Percentiles rank a stretch among this genome's conserved stretches.
phyloP scores from a whole-genome alignment of 139 green algal genomes.

The Dunaliella primolecta region DNA sequence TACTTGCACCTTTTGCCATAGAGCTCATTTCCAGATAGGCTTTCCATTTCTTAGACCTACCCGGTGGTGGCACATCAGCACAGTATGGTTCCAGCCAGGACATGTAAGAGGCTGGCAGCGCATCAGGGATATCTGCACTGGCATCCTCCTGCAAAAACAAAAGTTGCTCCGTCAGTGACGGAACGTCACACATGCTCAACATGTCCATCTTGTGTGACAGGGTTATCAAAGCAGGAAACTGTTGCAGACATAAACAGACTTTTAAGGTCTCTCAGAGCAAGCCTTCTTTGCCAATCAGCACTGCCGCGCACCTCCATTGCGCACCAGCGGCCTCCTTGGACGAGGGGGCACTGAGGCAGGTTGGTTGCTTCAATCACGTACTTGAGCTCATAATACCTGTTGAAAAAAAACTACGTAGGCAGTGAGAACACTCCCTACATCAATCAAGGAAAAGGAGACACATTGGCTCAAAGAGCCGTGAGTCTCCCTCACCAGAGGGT shows the following conservation, averaged over 20 bases:
- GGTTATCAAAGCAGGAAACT: too few species aligned
- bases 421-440: too few species aligned
- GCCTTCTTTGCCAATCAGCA: too few species aligned
- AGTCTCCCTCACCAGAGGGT: too few species aligned
- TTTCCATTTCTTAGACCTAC: too few species aligned
- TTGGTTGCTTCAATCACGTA: constrained; percentile 33
- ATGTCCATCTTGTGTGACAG: too few species aligned
- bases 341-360: constrained; percentile 5
- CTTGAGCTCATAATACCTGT: constrained; percentile 28
- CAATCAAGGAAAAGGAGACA: too few species aligned
- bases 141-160: not conserved
- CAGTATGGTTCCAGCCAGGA: constrained; percentile 29
- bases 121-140: constrained; percentile 21
- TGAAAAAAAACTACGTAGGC: too few species aligned
- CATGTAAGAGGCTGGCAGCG: constrained; percentile 20
- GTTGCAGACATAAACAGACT: too few species aligned
- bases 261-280: too few species aligned
- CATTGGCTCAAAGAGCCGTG: too few species aligned
- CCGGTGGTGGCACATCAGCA: constrained; percentile 25
- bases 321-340: constrained; percentile 28
- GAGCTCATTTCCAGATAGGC: not conserved
- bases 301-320: constrained; percentile 8
- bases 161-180: not conserved
- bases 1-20: too few species aligned
- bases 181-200: constrained; percentile 8